These are phyloP conservation scores for Cladophialophora yegresii DNA, from an alignment of 2,329 filamentous ascomycete species.

Conservation along the genomic window DNA sequence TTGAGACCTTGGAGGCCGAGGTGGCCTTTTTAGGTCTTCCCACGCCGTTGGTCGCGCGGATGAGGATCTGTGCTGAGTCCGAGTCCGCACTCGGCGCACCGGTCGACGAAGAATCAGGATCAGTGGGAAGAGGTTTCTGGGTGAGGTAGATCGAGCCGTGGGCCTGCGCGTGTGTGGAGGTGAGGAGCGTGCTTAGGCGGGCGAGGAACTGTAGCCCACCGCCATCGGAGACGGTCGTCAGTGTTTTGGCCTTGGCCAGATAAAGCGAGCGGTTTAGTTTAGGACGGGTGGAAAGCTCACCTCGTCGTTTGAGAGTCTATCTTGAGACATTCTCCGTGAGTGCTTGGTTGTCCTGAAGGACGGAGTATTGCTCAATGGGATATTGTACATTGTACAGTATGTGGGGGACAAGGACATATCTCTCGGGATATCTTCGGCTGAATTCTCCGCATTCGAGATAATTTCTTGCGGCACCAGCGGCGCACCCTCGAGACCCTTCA, in stretches of 20 bases:
- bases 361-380: too few species aligned
- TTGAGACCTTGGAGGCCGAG: slow-evolving; percentile 23
- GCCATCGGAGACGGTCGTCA: not conserved
- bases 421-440: slow-evolving; percentile 38
- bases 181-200: slow-evolving; percentile 45
- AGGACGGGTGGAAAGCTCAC: not conserved
- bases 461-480: slow-evolving; percentile 2
- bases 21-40: slow-evolving; percentile 44
- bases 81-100: too few species aligned
- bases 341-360: too few species aligned
- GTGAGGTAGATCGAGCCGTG: slow-evolving; percentile 49
- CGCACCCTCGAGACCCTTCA: not conserved
- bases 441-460: slow-evolving; percentile 17
- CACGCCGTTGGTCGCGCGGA: slow-evolving; percentile 83
- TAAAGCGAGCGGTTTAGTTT: not conserved
- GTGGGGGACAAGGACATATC: not conserved
- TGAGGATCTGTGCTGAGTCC: slow-evolving; percentile 62
- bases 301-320: not conserved
- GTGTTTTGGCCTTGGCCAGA: not conserved
- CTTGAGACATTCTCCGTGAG: not conserved
- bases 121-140: slow-evolving; percentile 51
- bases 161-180: slow-evolving; percentile 44
- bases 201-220: slow-evolving; percentile 47
- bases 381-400: not conserved
- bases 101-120: slow-evolving; percentile 56